phyloP scores from a whole-genome alignment of 345 rosid genomes.

The Cardamine occulta region DNA sequence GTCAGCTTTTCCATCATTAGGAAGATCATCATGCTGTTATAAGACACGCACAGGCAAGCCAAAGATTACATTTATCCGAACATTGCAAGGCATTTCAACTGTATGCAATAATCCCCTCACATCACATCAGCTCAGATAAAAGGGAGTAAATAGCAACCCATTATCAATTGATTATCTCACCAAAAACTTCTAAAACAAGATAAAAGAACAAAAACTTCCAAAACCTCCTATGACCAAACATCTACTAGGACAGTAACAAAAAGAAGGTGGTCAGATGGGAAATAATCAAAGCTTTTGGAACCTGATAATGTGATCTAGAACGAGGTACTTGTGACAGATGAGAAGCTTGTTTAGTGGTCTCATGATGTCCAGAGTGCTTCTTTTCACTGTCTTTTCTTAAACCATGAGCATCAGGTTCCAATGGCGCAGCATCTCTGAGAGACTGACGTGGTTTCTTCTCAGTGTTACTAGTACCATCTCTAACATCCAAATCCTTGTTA shows the following conservation, averaged over 20 bases:
- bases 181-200: not conserved
- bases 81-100: slow-evolving; percentile 49
- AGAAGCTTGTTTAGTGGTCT: slow-evolving; percentile 44
- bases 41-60: slow-evolving; percentile 86
- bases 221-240: slow-evolving; percentile 13
- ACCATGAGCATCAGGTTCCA: slow-evolving; percentile 51
- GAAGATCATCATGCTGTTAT: slow-evolving; percentile 89
- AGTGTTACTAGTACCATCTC: slow-evolving; percentile 42
- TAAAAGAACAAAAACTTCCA: not conserved
- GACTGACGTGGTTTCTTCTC: slow-evolving; percentile 52
- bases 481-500: slow-evolving; percentile 45
- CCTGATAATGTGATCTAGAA: slow-evolving; percentile 75
- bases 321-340: slow-evolving; percentile 44
- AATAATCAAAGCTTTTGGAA: slow-evolving; percentile 29
- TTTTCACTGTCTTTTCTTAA: slow-evolving; percentile 51
- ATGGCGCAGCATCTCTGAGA: slow-evolving; percentile 63
- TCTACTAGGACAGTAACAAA: not conserved
- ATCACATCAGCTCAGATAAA: not conserved
- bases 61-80: slow-evolving; percentile 60
- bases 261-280: not conserved
- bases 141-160: not conserved
- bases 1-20: slow-evolving; percentile 64
- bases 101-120: slow-evolving; percentile 8
- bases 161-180: not conserved
- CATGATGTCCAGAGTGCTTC: slow-evolving; percentile 50